These are phyloP conservation scores for Macrotyloma uniflorum DNA, from an alignment of 306 rosid genomes.

Conservation along the genomic window DNA sequence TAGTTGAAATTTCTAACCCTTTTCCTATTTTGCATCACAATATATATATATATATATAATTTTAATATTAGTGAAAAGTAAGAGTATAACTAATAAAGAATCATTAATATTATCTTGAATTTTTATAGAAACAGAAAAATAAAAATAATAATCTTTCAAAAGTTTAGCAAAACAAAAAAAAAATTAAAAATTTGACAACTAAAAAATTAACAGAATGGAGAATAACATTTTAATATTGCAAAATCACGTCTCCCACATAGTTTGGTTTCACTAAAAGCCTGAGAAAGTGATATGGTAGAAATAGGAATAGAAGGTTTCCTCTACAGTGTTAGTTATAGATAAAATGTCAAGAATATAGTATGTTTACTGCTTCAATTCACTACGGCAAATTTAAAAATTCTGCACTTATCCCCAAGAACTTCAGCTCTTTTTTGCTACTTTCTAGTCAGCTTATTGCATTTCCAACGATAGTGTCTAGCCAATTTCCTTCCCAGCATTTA, in stretches of 20 bases:
- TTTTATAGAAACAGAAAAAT: too few species aligned
- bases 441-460: neutral
- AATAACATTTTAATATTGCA: neutral
- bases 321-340: neutral
- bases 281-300: neutral
- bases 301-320: neutral
- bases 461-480: neutral
- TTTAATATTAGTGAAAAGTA: too few species aligned
- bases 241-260: neutral
- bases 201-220: neutral
- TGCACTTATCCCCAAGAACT: neutral
- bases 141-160: too few species aligned
- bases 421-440: slow-evolving; percentile 7
- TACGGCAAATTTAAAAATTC: neutral
- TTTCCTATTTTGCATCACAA: too few species aligned
- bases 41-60: too few species aligned
- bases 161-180: too few species aligned
- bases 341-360: neutral
- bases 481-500: slow-evolving; percentile 12
- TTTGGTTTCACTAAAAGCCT: neutral
- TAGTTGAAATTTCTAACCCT: neutral
- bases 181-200: too few species aligned
- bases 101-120: too few species aligned
- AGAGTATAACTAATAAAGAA: neutral
- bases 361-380: neutral